Evolutionary conservation across 352 stramenopile species (phyloP).

Genomic region (Lagenidium giganteum): DNA sequence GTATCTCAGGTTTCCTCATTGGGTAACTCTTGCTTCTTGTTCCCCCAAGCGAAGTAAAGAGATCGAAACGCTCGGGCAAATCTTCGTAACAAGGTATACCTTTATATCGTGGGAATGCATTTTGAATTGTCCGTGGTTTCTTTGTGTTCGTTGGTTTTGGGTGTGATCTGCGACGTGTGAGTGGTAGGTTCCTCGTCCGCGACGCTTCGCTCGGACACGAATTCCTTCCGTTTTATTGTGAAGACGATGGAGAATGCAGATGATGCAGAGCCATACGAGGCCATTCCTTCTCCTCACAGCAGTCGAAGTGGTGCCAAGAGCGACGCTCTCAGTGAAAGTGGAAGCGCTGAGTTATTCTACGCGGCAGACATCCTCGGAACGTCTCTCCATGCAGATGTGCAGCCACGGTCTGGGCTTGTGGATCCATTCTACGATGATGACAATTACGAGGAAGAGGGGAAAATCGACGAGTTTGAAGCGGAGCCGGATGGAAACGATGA

Average conservation of each 20-base stretch:
- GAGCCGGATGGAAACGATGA: neutral
- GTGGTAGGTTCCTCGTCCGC: too few relatives aligned
- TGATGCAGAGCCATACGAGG: neutral
- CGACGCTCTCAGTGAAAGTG: neutral
- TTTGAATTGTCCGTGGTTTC: too few relatives aligned
- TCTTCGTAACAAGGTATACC: too few relatives aligned
- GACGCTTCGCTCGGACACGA: slow-evolving; percentile 7
- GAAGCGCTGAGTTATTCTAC: slow-evolving; percentile 18
- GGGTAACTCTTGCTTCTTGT: too few relatives aligned
- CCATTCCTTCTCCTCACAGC: neutral
- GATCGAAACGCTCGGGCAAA: too few relatives aligned
- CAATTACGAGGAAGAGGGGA: neutral
- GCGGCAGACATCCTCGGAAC: slow-evolving; percentile 16
- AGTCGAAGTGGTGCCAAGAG: neutral
- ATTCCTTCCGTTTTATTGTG: neutral
- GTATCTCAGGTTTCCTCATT: too few relatives aligned
- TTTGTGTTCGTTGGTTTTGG: neutral
- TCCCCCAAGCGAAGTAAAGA: too few relatives aligned
- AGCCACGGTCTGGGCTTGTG: slow-evolving; percentile 7
- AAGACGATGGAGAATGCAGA: slow-evolving; percentile 1
- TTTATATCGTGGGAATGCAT: too few relatives aligned
- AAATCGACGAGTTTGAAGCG: neutral
- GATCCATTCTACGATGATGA: slow-evolving; percentile 10
- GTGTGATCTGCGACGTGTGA: too few relatives aligned
- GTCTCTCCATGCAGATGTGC: slow-evolving; percentile 5